These are phyloP conservation scores for Alternaria arborescens DNA, from an alignment of 2,329 filamentous ascomycete genomes.

Conservation along the genomic window DNA sequence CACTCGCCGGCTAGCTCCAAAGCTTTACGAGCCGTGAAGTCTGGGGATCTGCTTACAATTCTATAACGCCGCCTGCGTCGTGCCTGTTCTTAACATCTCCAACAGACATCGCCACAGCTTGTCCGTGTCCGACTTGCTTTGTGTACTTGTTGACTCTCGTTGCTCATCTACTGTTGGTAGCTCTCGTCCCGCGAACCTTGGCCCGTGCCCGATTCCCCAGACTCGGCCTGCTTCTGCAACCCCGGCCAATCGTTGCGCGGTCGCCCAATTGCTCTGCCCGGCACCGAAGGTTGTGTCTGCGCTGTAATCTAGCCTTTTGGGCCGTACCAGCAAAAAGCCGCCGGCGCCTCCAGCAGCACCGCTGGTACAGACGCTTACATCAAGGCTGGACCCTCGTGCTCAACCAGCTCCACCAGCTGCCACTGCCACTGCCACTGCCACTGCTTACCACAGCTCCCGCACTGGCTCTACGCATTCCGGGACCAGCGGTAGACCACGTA, in stretches of 20 bases:
- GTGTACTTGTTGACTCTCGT: conserved; percentile 6
- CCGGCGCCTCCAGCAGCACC: conserved; percentile 30
- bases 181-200: conserved; percentile 24
- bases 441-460: conserved; percentile 14
- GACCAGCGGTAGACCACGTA: conserved; percentile 24
- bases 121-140: conserved; percentile 17
- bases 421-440: conserved; percentile 12
- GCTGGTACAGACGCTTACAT: conserved; percentile 21
- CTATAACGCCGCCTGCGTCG: conserved; percentile 23
- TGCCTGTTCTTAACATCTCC: conserved; percentile 9
- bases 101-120: conserved; percentile 25
- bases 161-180: conserved; percentile 1
- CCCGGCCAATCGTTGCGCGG: conserved; percentile 39
- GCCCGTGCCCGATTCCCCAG: conserved; percentile 25
- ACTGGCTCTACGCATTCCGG: conserved; percentile 23
- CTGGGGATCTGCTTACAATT: conserved; percentile 44
- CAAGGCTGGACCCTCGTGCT: conserved; percentile 26
- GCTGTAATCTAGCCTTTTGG: conserved; percentile 34
- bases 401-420: conserved; percentile 16
- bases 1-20: conserved; percentile 22
- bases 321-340: conserved; percentile 26
- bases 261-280: conserved; percentile 38
- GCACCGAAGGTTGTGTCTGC: conserved; percentile 39
- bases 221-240: conserved; percentile 15
- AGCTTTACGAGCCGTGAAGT: conserved; percentile 33